These are phyloP conservation scores for Cystobasidiaceae sp. DNA, from an alignment of 1,284 basidiomycete genomes.

Conservation along the genomic window DNA sequence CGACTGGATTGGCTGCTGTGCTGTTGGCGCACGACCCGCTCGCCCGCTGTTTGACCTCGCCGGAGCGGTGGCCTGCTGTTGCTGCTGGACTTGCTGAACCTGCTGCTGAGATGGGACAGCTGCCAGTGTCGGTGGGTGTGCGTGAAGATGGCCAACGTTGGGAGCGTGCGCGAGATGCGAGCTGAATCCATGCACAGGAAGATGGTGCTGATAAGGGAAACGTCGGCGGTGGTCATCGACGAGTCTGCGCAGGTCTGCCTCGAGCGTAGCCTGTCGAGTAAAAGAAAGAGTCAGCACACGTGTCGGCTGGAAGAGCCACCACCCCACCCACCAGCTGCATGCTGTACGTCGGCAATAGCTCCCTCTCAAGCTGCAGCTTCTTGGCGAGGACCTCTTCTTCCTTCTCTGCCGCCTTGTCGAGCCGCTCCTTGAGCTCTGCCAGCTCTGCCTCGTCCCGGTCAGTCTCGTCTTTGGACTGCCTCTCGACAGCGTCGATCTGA, in stretches of 20 bases:
- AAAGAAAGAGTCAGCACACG: neutral
- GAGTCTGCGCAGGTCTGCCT: conserved; percentile 28
- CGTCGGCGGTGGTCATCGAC: conserved; percentile 25
- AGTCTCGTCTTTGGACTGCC: conserved; percentile 5
- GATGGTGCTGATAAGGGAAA: conserved; percentile 15
- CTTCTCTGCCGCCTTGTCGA: conserved; percentile 10
- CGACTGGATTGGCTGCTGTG: neutral
- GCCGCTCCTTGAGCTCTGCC: conserved; percentile 6
- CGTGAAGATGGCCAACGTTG: neutral
- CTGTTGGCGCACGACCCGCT: neutral
- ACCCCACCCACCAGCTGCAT: conserved; percentile 10
- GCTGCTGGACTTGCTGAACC: neutral
- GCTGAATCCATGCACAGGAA: conserved; percentile 1
- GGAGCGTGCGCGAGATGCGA: neutral
- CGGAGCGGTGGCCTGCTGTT: no score
- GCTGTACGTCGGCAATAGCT: conserved; percentile 24
- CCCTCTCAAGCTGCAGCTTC: conserved; percentile 27
- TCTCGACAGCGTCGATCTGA: conserved; percentile 2
- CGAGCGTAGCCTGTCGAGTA: conserved; percentile 17
- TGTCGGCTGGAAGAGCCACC: neutral
- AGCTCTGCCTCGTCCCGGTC: conserved; percentile 29
- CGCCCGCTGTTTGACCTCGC: no score
- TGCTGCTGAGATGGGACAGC: conserved; percentile 1
- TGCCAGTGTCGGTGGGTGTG: neutral
- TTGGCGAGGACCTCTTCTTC: conserved; percentile 29